phyloP scores from a whole-genome alignment of 257 asterid species.

The Solanum paucissectum region DNA sequence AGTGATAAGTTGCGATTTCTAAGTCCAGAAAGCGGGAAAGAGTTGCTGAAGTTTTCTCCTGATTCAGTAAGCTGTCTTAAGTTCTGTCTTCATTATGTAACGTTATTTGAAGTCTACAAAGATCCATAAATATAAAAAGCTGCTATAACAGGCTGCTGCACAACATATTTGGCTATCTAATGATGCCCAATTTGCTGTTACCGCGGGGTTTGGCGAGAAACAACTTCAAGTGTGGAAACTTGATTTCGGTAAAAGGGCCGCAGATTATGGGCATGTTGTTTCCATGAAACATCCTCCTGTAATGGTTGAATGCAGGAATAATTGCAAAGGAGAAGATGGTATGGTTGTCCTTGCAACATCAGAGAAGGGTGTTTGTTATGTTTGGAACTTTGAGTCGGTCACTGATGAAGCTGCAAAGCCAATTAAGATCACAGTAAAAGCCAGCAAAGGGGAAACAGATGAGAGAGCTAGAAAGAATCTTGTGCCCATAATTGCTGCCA shows the following conservation, averaged over 20 bases:
- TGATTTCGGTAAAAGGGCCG: constrained; percentile 2
- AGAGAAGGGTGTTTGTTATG: constrained; percentile 17
- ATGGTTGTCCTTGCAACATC: constrained; percentile 18
- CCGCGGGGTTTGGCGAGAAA: constrained; percentile 15
- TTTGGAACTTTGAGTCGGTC: constrained; percentile 17
- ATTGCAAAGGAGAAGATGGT: constrained; percentile 10
- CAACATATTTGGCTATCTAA: constrained; percentile 9
- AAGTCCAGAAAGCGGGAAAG: constrained; percentile 15
- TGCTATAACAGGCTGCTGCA: constrained; percentile 11
- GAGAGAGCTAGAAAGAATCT: constrained; percentile 1
- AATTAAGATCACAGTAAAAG: constrained; percentile 13
- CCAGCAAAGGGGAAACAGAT: not conserved
- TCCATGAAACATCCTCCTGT: constrained; percentile 17
- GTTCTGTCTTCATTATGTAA: not conserved
- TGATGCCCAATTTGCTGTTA: constrained; percentile 17
- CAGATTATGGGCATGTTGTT: constrained; percentile 10
- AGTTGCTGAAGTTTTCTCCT: constrained; percentile 18
- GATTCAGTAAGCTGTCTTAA: constrained; percentile 4
- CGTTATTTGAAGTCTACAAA: not conserved
- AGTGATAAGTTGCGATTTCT: constrained; percentile 15
- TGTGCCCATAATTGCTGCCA: constrained; percentile 13
- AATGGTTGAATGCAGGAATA: constrained; percentile 15
- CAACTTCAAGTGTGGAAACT: constrained; percentile 19
- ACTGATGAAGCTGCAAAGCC: constrained; percentile 15
- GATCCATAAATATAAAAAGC: not conserved